Base-by-base conservation (phyloP, 1,284 basidiomycete species). In the Trichosporon inkin region DNA sequence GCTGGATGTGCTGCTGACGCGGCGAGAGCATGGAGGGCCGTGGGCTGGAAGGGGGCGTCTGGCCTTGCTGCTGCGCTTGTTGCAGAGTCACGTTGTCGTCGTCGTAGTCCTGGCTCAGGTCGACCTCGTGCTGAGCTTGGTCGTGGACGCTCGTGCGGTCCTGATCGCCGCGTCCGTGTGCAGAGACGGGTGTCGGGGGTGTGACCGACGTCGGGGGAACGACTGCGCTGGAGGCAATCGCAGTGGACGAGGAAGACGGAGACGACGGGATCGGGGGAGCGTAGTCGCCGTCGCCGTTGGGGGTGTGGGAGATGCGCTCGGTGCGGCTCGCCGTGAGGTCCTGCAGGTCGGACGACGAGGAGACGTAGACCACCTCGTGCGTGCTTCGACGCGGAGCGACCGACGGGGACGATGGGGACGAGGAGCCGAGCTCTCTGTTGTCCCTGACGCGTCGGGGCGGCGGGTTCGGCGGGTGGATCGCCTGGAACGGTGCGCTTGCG, bases 321-420 rank as follows among this genome's bases (percentile, higher is more conserved):
- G 38, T 17, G 17, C 28, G 28, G 28, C 8, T 32, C 28, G 38
- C 38, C 13, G 22, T 14, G 14, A 49, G 44, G 24, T 49, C 44
- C 14, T 49, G 24, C 38, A 40, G 38, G 24, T 44, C 41, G 59
- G 16, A 63, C 60, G 34, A 41, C 40, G 59, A 67, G n/a, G 65
- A 65, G 34, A 75, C 60, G 58, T 67, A 75, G 34, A 71, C 61
- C 20, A 72, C 73, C 14, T 66, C 58, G 54, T 67, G 52, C 1
- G 72, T 67, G 36, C 69, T 61, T 1, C 67, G 56, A 10, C 74
- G 62, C 13, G 58, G 19, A 10, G 36, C 24, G 10, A n/a, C 7
- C 8, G 51, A 17, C 10, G 34, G 34, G 17, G 40, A 17, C n/a
- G 40, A 17, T 10, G 16, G 17, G 32, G 28, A 34, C 28, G 7